These are phyloP conservation scores for Pythium utonaiense DNA, from an alignment of 352 stramenopile species.

Conservation along the genomic window DNA sequence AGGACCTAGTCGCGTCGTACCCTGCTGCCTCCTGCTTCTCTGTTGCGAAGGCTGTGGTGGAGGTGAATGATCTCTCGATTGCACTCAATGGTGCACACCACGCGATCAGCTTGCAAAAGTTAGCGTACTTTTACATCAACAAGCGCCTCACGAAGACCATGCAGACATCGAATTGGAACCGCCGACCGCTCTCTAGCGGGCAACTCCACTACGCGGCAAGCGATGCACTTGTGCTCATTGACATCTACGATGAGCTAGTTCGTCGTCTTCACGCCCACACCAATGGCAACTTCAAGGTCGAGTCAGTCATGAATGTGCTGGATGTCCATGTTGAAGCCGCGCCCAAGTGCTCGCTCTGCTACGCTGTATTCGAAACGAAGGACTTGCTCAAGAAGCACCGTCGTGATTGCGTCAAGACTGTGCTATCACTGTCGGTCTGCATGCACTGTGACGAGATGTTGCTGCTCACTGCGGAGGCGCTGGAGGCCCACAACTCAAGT, in stretches of 20 bases:
- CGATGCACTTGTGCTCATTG: constrained; percentile 68
- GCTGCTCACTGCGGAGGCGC: constrained; percentile 35
- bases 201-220: constrained; percentile 73
- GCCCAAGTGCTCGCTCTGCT: constrained; percentile 57
- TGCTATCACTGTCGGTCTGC: constrained; percentile 42
- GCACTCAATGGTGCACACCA: constrained; percentile 42
- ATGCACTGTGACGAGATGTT: constrained; percentile 41
- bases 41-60: constrained; percentile 59
- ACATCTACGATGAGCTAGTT: constrained; percentile 60
- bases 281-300: constrained; percentile 37
- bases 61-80: constrained; percentile 76
- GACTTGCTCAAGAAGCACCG: constrained; percentile 46
- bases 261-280: constrained; percentile 27
- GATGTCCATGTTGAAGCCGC: constrained; percentile 44
- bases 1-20: constrained; percentile 57
- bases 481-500: constrained; percentile 39
- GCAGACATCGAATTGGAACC: constrained; percentile 78
- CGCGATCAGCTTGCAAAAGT: constrained; percentile 70
- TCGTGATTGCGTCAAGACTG: constrained; percentile 35
- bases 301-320: constrained; percentile 52
- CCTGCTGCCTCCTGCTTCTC: constrained; percentile 65
- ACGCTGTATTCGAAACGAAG: constrained; percentile 32
- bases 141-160: constrained; percentile 69
- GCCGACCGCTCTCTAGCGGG: constrained; percentile 43
- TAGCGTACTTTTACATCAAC: constrained; percentile 70